Percentiles rank a stretch among this genome's conserved stretches.
These are phyloP conservation scores for Coelastrella sp. DNA, from an alignment of 139 green algal species.

Conservation along the genomic window DNA sequence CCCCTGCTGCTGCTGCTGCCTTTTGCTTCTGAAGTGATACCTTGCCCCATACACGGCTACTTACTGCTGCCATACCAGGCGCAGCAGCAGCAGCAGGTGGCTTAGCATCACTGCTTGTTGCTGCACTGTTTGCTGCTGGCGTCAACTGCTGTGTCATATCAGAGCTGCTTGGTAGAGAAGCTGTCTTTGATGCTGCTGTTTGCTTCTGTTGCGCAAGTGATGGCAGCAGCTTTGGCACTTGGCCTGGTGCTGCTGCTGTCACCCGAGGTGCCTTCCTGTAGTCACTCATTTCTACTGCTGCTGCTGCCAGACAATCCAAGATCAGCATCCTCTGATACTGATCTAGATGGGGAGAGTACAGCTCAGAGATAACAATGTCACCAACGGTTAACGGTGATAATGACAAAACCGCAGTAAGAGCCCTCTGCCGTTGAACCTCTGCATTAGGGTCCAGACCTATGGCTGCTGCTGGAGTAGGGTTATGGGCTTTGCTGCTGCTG, in stretches of 20 bases:
- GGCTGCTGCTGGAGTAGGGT: neutral
- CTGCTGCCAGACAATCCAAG: constrained; percentile 71
- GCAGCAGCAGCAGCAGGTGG: neutral
- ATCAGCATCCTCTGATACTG: constrained; percentile 74
- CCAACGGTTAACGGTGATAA: constrained; percentile 59
- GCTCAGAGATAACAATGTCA: constrained; percentile 63
- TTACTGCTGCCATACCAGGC: constrained; percentile 14
- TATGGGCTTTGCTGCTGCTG: neutral
- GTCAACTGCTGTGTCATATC: too few relatives aligned
- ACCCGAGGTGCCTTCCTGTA: constrained; percentile 39
- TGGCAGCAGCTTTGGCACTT: constrained; percentile 39
- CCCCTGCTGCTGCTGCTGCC: neutral
- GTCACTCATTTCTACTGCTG: constrained; percentile 65
- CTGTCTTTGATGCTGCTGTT: too few relatives aligned
- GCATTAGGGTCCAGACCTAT: neutral
- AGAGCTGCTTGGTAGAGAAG: too few relatives aligned
- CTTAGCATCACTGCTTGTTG: neutral
- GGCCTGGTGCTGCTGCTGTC: constrained; percentile 9
- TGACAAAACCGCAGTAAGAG: constrained; percentile 69
- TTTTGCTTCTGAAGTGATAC: constrained; percentile 26
- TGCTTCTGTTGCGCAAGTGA: neutral
- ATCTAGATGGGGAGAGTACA: constrained; percentile 81
- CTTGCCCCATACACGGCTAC: constrained; percentile 43
- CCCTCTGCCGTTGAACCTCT: constrained; percentile 36
- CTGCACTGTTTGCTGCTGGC: too few relatives aligned